Percentiles rank a stretch among this genome's conserved stretches.
phyloP scores from a whole-genome alignment of 305 asterid species.

The Withania somnifera region DNA sequence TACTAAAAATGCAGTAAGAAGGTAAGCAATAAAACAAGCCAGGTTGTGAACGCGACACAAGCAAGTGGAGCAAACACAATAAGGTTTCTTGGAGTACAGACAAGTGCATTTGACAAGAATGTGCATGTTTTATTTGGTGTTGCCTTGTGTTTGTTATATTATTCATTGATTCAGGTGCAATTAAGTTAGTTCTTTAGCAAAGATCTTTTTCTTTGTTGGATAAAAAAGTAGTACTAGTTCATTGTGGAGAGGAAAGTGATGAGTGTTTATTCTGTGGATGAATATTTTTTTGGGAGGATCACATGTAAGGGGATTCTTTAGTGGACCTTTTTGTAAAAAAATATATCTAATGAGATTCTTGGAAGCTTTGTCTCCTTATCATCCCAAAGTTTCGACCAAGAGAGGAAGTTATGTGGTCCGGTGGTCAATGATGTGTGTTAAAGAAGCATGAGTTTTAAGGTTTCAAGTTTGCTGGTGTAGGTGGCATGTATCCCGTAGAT shows the following conservation, averaged over 20 bases:
- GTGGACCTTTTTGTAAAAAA: constrained; percentile 2
- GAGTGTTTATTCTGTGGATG: constrained; percentile 13
- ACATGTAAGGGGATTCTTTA: constrained; percentile 9
- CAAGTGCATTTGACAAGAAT: constrained; percentile 11
- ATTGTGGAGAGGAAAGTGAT: neutral
- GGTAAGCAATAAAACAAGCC: constrained; percentile 43
- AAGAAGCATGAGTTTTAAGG: too few relatives aligned
- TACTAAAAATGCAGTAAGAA: constrained; percentile 50
- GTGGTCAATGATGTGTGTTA: too few relatives aligned
- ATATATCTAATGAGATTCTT: constrained; percentile 16
- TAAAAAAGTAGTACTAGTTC: neutral
- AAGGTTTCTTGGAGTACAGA: constrained; percentile 19
- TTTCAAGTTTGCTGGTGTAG: too few relatives aligned
- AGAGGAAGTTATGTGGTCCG: too few relatives aligned
- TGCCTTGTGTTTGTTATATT: constrained; percentile 29
- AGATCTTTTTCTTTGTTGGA: constrained; percentile 1
- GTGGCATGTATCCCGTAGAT: too few relatives aligned
- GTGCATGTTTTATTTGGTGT: constrained; percentile 21
- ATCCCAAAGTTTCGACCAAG: neutral
- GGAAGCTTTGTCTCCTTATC: neutral
- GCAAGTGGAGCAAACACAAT: constrained; percentile 42
- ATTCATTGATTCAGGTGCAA: constrained; percentile 28
- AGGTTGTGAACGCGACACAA: constrained; percentile 53
- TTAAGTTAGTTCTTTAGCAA: constrained; percentile 17
- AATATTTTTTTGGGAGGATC: constrained; percentile 10